Evolutionary conservation across 2,329 filamentous ascomycete species (phyloP), one percentile per base, ranked within the genome.

Genomic region (Beauveria caledonica): DNA sequence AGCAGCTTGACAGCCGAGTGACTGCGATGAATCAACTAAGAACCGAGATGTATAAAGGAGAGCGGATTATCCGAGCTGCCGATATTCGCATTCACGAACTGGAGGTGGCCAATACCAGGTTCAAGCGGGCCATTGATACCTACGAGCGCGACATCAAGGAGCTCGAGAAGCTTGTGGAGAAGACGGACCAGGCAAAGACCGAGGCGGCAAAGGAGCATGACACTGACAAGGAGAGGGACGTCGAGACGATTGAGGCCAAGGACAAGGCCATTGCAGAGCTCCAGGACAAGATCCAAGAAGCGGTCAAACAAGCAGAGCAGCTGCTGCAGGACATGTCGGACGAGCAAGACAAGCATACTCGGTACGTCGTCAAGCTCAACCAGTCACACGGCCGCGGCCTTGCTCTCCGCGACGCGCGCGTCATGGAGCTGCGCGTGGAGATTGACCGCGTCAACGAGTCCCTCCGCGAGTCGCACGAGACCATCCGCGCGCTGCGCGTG

Each of bases 101-200:
- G 0, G 78, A 84, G 55, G 65, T 77, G 2, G 77, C 76, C 25
- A 75, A 82, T 17, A 73, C 78, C 57, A 71, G 81, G 2, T 75
- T 86, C 17, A 77, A 78, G 67, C 74, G 75, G 15, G 81, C 82
- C 0, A 74, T 82, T 0, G 77, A 78, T 21, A 75, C 75, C 1
- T 86, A 86, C 66, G 69, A 77, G 9, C 74, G 78, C 4, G 84
- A 86, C 62, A 75, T 86, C 0, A 66, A 69, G 0, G 79, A 82
- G 67, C 74, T 86, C 0, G 82, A 86, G 68, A 66, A 61, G 1
- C 73, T 84, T 0, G 79, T 84, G 21, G 71, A 76, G 62, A 68
- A 71, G 5, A 70, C 85, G 60, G 82, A 86, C 63, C 57, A 62
- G 0, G 69, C 74, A 2, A 68, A 71, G 5, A 67, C 69, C 1